Percentiles rank a stretch among this genome's conserved stretches.
Conservation (phyloP, 805 yeast genomes). For the Ogataea paraovalis region DNA sequence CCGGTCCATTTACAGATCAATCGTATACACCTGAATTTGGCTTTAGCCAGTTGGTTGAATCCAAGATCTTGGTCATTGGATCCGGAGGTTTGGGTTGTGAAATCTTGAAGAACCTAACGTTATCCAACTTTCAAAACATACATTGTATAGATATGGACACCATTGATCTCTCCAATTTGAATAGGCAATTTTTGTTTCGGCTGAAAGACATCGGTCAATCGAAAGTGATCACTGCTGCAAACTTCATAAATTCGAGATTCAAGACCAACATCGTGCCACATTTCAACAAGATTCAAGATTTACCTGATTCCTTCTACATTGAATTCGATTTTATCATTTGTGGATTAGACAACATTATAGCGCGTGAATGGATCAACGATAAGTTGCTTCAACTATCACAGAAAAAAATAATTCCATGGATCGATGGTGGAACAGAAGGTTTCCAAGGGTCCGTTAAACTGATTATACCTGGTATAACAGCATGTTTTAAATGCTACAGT, state of each 20-base stretch:
- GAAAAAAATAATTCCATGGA: slow-evolving; percentile 56
- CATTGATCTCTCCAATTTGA: slow-evolving; percentile 70
- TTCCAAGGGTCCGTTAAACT: slow-evolving; percentile 87
- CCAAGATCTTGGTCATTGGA: slow-evolving; percentile 51
- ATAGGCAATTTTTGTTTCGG: slow-evolving; percentile 71
- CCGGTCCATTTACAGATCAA: slow-evolving; percentile 31
- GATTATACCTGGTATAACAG: slow-evolving; percentile 76
- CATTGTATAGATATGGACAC: slow-evolving; percentile 81
- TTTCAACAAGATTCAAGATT: slow-evolving; percentile 62
- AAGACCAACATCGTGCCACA: slow-evolving; percentile 45
- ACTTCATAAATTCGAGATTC: slow-evolving; percentile 44
- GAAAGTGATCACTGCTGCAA: slow-evolving; percentile 66
- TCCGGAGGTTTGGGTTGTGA: slow-evolving; percentile 88
- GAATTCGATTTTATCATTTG: slow-evolving; percentile 73
- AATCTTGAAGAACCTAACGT: slow-evolving; percentile 64
- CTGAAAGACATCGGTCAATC: slow-evolving; percentile 56
- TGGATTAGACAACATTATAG: slow-evolving; percentile 86
- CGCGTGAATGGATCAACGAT: slow-evolving; percentile 85
- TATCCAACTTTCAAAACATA: slow-evolving; percentile 62
- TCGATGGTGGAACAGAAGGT: slow-evolving; percentile 97
- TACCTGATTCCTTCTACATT: slow-evolving; percentile 56
- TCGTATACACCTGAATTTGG: slow-evolving; percentile 28
- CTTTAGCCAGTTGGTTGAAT: slow-evolving; percentile 10
- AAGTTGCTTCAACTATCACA: slow-evolving; percentile 61
- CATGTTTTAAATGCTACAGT: slow-evolving; percentile 91